Base-by-base conservation (phyloP, 139 green algal genomes). In the Chlamydomonas eustigma region DNA sequence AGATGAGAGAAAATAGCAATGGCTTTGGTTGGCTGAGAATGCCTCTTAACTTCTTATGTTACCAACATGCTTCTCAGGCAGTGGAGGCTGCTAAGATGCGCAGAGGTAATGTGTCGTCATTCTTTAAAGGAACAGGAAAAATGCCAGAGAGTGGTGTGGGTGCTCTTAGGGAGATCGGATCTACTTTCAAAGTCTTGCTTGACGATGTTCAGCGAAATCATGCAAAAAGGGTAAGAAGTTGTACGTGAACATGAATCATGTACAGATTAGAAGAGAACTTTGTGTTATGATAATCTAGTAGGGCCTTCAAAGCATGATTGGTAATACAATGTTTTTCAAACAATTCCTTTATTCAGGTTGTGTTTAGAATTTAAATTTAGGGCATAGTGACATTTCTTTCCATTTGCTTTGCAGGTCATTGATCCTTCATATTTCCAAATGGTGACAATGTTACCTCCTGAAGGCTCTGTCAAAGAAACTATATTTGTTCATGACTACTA, bases 121-220 rank as follows among this genome's bases (percentile, higher is more conserved):
- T 84, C 28, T 25, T 87, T 32, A 73, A 73, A 4, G 84, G 83
- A 25, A 74, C 75, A n/a, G 69, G 51, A 5, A 75, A 77, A 8
- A 80, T 82, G 32, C 36, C 64, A 2, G 75, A 85, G 37, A 73
- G 35, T 58, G 50, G 74, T 32, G 71, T 90, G n/a, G 34, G 3
- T 22, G 79, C 80, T 30, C 66, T 81, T 36, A 38, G 81, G 3
- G 76, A 77, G 6, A 64, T 89, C 28, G 51, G 51, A 1, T 37
- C 52, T 30, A 68, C 79, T 6, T 91, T 89, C 75, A 86, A 80
- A 64, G 35, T 76, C 33, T 85, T 88, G 71, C 30, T 91, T 0
- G 80, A 85, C 18, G 83, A 91, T n/a, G 84, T 88, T 74, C 81
- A 91, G 75, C 63, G 79, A 12, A 89, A 91, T 78, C 44, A 84